Base-by-base conservation (phyloP, 1,284 basidiomycete genomes). In the Ustilago lituana region DNA sequence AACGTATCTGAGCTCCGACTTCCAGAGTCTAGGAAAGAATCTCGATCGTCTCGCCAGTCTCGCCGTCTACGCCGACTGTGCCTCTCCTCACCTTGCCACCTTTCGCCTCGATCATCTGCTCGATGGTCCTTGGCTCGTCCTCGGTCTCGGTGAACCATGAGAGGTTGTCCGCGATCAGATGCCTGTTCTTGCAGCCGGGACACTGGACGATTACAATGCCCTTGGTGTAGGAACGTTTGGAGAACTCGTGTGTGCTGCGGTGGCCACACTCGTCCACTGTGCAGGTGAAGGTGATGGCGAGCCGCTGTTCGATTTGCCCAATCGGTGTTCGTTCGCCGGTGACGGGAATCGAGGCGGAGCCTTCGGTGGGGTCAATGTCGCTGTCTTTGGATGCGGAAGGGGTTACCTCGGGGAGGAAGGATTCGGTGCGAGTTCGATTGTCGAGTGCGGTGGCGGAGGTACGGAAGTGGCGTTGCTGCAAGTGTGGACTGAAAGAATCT, bases 201-300 rank as follows among this genome's bases (percentile, higher is more conserved):
- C 95, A 98, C 79, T 95, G 88, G 0, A 97, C 88, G 27, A 98
- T 85, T 1, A 98, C 94, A 52, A 98, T 90, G 0, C 95, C 95
- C 43, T 86, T 88, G 76, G 90, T 87, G 82, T 98, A 98, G 24
- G 91, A 88, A 31, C 88, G 86, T 80, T 89, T 91, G 10, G 90
- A 87, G 80, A 98, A 98, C 66, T 92, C 87, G 77, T 98, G 95
- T 10, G 91, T 89, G 9, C 91, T 93, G 2, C 94, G 89, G 70
- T 91, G 88, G 5, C 86, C 86, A 77, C 94, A 98, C 1, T 86
- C 86, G 15, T 64, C 56, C 15, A 73, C 76, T 0, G 76, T 72
- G 50, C 79, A 81, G 5, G 79, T 81, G 39, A 81, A 80, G 14
- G 77, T 79, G 19, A 80, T 66, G 20, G 71, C 54, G 29, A 81